Base-by-base conservation (phyloP, 352 stramenopile species). In the Globisporangium nagaii region DNA sequence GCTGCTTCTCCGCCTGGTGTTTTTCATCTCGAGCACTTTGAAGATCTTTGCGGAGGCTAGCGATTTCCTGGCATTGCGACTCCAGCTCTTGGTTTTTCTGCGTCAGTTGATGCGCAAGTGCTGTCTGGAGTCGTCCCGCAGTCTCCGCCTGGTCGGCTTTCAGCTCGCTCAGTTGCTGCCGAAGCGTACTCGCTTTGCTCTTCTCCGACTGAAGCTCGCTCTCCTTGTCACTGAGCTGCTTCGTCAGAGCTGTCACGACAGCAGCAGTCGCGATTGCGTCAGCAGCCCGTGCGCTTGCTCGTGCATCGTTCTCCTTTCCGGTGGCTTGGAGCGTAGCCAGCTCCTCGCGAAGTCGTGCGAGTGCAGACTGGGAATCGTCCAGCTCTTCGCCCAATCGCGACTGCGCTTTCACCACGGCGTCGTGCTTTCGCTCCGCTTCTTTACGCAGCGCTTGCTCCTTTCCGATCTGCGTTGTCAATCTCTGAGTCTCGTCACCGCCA, bases 341-440 rank as follows among this genome's bases (percentile, higher is more conserved):
- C 19, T 75, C 65, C 41, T 75, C 56, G 54, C 76, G 58, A 13
- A 86, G 53, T 54, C 56, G 53, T 22, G 36, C 37, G 35, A 72
- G 61, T 8, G 49, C 59, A 28, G 57, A 42, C 36, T 69, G 65
- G 17, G 51, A 67, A 39, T 59, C 66, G 30, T 71, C 63, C 1
- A 86, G 62, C 44, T 73, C 66, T 28, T 60, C 65, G 8, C 31
- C 27, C 9, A 40, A 27, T 3, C 27, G 30, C 12, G 30, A 49
- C 27, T 60, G 45, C 6, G 17, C 53, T 35, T 24, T 35, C 46
- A 27, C 17, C 11, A 50, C 37, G 1, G 53, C 17, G 3, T 54
- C 37, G 6, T 67, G 50, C 41, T 75, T 58, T 9, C 51, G 25
- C 37, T 56, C 44, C 8, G 40, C 22, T 1, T 57, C 37, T 49